These are phyloP conservation scores for Picochlorum sp. DNA, from an alignment of 139 green algal genomes.

Conservation along the genomic window DNA sequence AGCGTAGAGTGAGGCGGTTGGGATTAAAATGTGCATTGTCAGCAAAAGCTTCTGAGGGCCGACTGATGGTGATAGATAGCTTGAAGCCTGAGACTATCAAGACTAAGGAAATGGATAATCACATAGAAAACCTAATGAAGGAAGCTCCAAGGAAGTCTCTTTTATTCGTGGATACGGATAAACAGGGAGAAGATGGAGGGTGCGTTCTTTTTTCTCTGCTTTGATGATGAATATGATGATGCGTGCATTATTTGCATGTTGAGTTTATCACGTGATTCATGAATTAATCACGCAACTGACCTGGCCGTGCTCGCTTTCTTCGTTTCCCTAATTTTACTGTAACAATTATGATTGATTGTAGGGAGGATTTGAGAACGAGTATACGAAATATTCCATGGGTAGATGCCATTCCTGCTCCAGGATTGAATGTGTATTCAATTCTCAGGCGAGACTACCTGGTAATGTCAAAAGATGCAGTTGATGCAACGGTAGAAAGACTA, in stretches of 20 bases:
- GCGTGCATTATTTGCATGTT: neutral
- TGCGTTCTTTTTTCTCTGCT: neutral
- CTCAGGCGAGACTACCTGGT: slow-evolving; percentile 68
- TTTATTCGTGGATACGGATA: slow-evolving; percentile 36
- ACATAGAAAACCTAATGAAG: slow-evolving; percentile 30
- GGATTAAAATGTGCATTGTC: slow-evolving; percentile 78
- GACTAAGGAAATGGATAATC: slow-evolving; percentile 25
- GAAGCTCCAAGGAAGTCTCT: slow-evolving; percentile 28
- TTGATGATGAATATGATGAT: too few relatives aligned
- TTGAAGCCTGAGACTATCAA: slow-evolving; percentile 27
- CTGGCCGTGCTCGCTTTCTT: neutral
- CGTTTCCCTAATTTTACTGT: neutral
- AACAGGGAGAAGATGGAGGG: slow-evolving; percentile 27
- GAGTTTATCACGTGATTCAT: neutral
- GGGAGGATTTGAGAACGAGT: slow-evolving; percentile 20
- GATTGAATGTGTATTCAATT: slow-evolving; percentile 82
- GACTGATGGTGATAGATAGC: slow-evolving; percentile 63
- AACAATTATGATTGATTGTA: slow-evolving; percentile 16
- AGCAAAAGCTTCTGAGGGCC: slow-evolving; percentile 60
- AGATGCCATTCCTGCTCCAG: slow-evolving; percentile 44
- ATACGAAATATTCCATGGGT: slow-evolving; percentile 53
- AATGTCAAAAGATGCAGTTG: slow-evolving; percentile 43
- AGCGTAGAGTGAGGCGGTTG: slow-evolving; percentile 61
- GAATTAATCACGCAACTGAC: too few relatives aligned
- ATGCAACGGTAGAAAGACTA: slow-evolving; percentile 37